Evolutionary conservation across 371 early-diverging fungal species (phyloP).

Genomic region (Entomophthora muscae): DNA sequence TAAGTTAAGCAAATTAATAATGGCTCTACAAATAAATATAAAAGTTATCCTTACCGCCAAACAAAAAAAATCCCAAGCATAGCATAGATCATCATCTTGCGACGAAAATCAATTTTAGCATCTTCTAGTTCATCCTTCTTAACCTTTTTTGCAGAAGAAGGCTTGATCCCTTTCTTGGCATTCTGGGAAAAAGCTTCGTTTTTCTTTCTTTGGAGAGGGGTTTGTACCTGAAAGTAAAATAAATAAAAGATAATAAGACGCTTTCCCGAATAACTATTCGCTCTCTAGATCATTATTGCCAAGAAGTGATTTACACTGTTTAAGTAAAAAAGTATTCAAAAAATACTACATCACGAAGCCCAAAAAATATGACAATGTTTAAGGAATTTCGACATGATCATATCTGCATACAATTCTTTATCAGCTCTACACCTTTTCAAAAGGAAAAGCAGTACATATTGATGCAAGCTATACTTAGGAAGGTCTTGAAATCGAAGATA

Average conservation of each 20-base stretch:
- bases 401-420: too few relatives aligned
- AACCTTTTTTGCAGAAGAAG: not conserved
- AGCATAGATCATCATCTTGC: not conserved
- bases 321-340: too few relatives aligned
- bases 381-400: too few relatives aligned
- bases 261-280: not conserved
- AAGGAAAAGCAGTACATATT: too few relatives aligned
- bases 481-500: too few relatives aligned
- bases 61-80: not conserved
- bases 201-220: not conserved
- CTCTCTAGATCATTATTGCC: too few relatives aligned
- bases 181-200: not conserved
- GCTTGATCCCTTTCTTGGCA: not conserved
- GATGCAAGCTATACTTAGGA: too few relatives aligned
- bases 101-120: not conserved
- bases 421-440: too few relatives aligned
- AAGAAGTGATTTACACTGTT: too few relatives aligned
- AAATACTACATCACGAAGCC: too few relatives aligned
- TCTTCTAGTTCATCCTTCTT: not conserved
- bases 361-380: too few relatives aligned
- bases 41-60: not conserved
- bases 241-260: not conserved
- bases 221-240: not conserved
- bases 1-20: not conserved
- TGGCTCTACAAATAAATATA: not conserved